Evolutionary conservation across 768 basidiomycete genomes (phyloP), one percentile per base, ranked within the genome.

Genomic region (Mrakia frigida): DNA sequence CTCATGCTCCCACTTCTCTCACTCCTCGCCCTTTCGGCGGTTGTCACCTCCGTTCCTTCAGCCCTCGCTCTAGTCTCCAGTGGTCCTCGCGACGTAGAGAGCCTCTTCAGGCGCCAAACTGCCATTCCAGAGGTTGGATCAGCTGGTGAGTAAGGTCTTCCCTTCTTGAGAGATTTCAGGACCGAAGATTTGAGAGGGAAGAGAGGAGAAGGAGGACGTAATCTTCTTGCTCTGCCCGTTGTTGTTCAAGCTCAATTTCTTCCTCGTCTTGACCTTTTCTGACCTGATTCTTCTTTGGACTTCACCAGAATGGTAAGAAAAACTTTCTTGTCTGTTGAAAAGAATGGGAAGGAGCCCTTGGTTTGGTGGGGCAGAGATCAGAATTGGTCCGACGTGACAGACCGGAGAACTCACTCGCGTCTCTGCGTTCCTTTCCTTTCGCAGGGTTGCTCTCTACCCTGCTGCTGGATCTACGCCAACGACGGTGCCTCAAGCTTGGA

Each of bases 361-460:
- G 46, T 21, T 50, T 18, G 14, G 21, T 50, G 46, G 46, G 46
- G 46, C 46, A 50, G 21, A 3, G 13, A 18, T 41, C 46, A 50
- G 13, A 18, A 50, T 50, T 6, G 9, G 43, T 46, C 43, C 43
- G 43, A 46, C 9, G 46, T 50, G 46, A 50, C 46, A 16, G 18
- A 50, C 10, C 11, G 50, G 16, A 70, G 6, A 43, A 6, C 35
- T 56, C 14, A 33, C 53, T 56, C n/a, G 33, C n/a, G n/a, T 73
- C 25, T 59, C 50, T 43, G 14, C 31, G 13, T 2, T n/a, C 18
- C 33, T 31, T 52, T 33, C 53, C n/a, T n/a, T 33, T 88, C 91
- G 86, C 60, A 93, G 92, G 90, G 80, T 85, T 6, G 85, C 86
- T 21, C 86, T 85, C 31, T 93, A 87, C 82, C 92, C 93, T 23